Conservation (phyloP, 106 monocot species). For the Xerophyta viscosa region DNA sequence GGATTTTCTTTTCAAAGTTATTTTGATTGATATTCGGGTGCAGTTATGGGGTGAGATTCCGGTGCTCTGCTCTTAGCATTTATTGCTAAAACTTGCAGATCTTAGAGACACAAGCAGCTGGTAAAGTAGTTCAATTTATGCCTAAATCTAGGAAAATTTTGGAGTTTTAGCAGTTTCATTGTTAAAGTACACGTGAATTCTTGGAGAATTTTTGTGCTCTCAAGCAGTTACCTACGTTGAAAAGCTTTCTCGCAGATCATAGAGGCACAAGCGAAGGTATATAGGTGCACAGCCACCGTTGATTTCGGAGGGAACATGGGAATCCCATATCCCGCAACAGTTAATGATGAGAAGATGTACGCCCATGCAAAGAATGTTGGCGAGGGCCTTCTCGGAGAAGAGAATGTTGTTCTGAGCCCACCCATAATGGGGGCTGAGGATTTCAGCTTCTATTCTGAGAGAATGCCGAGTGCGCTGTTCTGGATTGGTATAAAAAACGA, state of each 20-base stretch:
- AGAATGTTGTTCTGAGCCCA: constrained; percentile 9
- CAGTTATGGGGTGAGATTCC: no score
- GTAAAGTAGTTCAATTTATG: no score
- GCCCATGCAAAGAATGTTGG: constrained; percentile 35
- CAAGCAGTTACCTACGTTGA: no score
- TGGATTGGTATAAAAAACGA: constrained; percentile 40
- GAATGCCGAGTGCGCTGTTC: constrained; percentile 39
- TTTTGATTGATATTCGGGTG: no score
- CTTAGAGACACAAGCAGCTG: no score
- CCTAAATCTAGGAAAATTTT: no score
- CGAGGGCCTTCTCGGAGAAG: constrained; percentile 27
- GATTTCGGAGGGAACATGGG: constrained; percentile 34
- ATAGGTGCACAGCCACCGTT: constrained; percentile 33
- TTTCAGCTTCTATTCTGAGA: constrained; percentile 58
- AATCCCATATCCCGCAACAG: constrained; percentile 41
- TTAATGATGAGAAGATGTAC: constrained; percentile 54
- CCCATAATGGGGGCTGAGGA: constrained; percentile 51
- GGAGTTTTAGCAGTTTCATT: no score
- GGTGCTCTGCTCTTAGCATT: no score
- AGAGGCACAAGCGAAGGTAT: constrained; percentile 32
- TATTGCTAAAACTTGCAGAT: no score
- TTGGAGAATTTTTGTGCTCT: no score
- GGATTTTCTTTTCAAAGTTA: no score
- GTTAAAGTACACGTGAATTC: no score
- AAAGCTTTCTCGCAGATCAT: constrained; percentile 30